Evolutionary conservation across 148 eudicot genomes (phyloP).

Genomic region (Vaccinium corymbosum): DNA sequence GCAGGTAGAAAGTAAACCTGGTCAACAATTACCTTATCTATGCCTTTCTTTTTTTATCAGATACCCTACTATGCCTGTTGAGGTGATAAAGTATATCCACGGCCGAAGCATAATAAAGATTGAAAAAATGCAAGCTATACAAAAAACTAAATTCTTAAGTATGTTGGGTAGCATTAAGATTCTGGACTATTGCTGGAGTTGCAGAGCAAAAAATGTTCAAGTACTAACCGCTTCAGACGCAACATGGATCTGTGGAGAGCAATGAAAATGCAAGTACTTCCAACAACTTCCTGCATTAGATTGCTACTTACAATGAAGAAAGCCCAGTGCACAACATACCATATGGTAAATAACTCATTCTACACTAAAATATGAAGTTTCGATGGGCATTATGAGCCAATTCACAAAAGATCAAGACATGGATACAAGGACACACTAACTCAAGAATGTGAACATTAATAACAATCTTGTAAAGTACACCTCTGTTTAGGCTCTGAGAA

Average conservation of each 20-base stretch:
- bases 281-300: conserved; percentile 64
- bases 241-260: conserved; percentile 91
- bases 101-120: background rate
- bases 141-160: background rate
- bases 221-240: conserved; percentile 76
- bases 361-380: background rate
- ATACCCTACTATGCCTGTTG: background rate
- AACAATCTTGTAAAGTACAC: background rate
- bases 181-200: background rate
- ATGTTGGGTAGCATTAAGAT: background rate
- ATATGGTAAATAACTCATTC: background rate
- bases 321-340: background rate
- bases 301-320: background rate
- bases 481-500: background rate
- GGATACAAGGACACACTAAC: background rate
- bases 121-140: background rate
- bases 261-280: conserved; percentile 77
- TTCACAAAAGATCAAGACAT: background rate
- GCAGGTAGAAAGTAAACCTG: background rate
- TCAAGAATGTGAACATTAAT: background rate
- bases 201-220: background rate
- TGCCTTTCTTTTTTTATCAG: background rate
- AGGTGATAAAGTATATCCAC: conserved; percentile 6
- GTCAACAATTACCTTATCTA: background rate
- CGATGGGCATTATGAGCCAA: background rate